A percentile compares a stretch with the other conserved stretches of the same genome.
phyloP scores from a whole-genome alignment of 2,329 filamentous ascomycete species.

The Fusarium ambrosium region DNA sequence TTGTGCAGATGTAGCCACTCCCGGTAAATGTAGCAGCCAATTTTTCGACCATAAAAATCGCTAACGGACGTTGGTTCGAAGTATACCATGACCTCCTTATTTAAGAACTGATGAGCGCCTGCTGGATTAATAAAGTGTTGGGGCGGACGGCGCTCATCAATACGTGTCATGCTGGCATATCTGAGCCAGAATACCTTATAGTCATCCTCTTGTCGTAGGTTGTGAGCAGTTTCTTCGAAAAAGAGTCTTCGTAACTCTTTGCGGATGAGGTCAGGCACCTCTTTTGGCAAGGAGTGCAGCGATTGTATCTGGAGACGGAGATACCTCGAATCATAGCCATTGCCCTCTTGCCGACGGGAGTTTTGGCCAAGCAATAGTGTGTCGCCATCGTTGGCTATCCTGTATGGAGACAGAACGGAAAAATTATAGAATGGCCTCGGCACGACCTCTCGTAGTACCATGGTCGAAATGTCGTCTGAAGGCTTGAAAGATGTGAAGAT shows the following conservation, averaged over 20 bases:
- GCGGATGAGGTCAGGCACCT: not conserved
- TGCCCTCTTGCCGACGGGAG: not conserved
- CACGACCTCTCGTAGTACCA: not conserved
- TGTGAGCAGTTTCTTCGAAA: not conserved
- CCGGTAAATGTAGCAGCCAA: not conserved
- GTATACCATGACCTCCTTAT: not conserved
- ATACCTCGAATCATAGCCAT: not conserved
- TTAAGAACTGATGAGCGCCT: not conserved
- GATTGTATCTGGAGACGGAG: not conserved
- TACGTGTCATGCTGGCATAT: not conserved
- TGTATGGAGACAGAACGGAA: not conserved
- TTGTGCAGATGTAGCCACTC: not conserved
- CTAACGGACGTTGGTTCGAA: not conserved
- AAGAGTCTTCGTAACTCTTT: not conserved
- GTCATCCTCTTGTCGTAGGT: not conserved
- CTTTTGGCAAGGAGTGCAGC: not conserved
- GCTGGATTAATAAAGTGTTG: not conserved
- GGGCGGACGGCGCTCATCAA: not conserved
- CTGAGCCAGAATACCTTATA: not conserved
- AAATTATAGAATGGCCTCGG: not conserved
- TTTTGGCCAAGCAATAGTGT: not conserved
- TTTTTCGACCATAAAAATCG: not conserved
- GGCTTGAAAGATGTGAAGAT: not conserved
- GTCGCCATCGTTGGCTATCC: not conserved
- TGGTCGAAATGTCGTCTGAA: not conserved